phyloP scores from a whole-genome alignment of 768 basidiomycete genomes.

The Phlegmacium glaucopus region DNA sequence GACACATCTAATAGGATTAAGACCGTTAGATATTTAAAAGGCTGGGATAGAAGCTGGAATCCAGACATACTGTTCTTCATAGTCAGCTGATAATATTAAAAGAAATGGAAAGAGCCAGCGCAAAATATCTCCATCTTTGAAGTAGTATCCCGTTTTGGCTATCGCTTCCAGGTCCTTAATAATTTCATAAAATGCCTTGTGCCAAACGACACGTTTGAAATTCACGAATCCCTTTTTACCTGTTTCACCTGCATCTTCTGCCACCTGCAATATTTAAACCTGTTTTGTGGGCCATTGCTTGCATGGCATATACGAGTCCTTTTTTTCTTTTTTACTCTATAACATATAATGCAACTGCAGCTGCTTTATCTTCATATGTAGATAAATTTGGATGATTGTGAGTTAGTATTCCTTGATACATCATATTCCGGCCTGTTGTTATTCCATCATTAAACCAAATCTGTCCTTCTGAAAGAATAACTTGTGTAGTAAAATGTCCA shows the following conservation, averaged over 20 bases:
- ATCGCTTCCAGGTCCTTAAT: no score
- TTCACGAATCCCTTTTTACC: slow-evolving; percentile 21
- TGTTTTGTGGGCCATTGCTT: neutral
- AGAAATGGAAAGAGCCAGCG: no score
- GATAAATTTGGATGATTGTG: neutral
- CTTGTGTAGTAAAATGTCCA: neutral
- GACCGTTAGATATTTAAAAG: no score
- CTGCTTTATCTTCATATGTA: neutral
- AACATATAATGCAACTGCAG: neutral
- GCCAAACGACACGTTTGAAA: slow-evolving; percentile 26
- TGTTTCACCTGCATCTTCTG: slow-evolving; percentile 21
- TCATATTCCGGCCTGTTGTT: neutral
- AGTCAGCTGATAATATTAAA: no score
- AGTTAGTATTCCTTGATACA: neutral
- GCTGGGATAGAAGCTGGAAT: no score
- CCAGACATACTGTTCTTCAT: no score
- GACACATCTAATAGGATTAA: no score
- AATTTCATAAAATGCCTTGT: slow-evolving; percentile 25
- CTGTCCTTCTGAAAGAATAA: neutral
- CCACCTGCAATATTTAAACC: slow-evolving; percentile 20
- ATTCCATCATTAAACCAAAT: neutral
- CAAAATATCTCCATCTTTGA: no score
- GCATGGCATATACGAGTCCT: neutral
- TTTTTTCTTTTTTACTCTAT: neutral
- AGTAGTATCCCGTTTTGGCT: no score